Percentiles rank a stretch among this genome's conserved stretches.
phyloP scores from a whole-genome alignment of 1,284 basidiomycete species.

The Farysia itapuensis region DNA sequence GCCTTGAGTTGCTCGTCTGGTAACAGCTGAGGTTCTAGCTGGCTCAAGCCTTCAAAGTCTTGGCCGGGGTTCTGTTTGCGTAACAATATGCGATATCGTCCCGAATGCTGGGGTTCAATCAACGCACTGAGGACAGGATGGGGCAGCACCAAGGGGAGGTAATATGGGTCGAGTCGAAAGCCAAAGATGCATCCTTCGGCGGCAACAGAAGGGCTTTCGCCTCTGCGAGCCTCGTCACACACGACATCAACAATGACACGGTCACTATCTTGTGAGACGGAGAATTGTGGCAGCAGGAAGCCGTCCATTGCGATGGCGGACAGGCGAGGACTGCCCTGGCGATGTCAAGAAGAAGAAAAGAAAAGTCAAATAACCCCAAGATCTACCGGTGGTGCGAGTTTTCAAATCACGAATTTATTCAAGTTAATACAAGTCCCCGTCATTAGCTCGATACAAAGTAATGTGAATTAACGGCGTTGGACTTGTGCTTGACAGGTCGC shows the following conservation, averaged over 20 bases:
- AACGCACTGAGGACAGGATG: constrained; percentile 1
- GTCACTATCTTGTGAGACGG: constrained; percentile 7
- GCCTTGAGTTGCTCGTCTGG: constrained; percentile 25
- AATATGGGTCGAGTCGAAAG: constrained; percentile 20
- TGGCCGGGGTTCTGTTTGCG: constrained; percentile 10
- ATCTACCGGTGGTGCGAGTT: too few relatives aligned
- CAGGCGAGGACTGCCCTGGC: too few relatives aligned
- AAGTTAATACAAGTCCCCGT: not conserved
- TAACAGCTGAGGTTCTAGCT: constrained; percentile 20
- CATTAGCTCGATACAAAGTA: not conserved
- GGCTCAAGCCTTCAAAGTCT: constrained; percentile 10
- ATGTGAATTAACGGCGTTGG: too few relatives aligned
- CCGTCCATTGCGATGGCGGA: too few relatives aligned
- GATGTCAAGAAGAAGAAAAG: too few relatives aligned
- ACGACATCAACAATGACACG: constrained; percentile 13
- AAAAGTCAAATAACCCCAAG: too few relatives aligned
- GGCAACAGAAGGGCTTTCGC: constrained; percentile 8
- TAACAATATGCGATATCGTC: constrained; percentile 5
- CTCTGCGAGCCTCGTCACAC: not conserved
- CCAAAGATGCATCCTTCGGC: constrained; percentile 33
- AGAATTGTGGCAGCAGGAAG: constrained; percentile 13
- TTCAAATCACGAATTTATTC: not conserved
- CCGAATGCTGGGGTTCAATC: not conserved
- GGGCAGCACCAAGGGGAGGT: constrained; percentile 26
- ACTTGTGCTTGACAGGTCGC: too few relatives aligned